Evolutionary conservation across 768 basidiomycete species (phyloP), one percentile per base, ranked within the genome.

Genomic region (Rhodotorula kratochvilovae): DNA sequence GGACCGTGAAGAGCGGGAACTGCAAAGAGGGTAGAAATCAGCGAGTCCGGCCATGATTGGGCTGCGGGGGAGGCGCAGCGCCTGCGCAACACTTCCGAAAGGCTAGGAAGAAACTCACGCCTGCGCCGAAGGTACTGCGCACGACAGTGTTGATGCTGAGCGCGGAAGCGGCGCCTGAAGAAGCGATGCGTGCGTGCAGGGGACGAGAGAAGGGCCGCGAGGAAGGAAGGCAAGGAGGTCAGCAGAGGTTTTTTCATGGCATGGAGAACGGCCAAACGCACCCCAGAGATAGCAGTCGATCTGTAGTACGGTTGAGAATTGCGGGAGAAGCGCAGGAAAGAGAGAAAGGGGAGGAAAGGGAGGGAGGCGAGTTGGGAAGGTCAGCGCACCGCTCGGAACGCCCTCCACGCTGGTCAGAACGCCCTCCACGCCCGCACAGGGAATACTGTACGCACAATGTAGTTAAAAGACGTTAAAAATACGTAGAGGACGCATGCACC

Each of bases 121-220:
- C 48, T 50, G 48, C 48, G 1, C 48, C 29, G 45, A 25, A 19
- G 2, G 73, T 71, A 35, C 68, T 70, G 3, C 79, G 74, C 5
- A 70, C 53, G 53, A 79, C 75, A 2, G 76, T 77, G 69, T 77
- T 78, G 62, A 71, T 68, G 2, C 76, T 65, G 11, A 80, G 66
- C 0, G 78, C 79, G 0, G 67, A 69, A 0, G 78, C 77, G 3
- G 79, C 77, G 54, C 71, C 43, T 36, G 11, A 57, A 2, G 67
- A 25, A 36, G n/a, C 12, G 31, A 19, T 8, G n/a, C n/a, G n/a
- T n/a, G n/a, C n/a, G n/a, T n/a, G n/a, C n/a, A n/a, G n/a, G n/a
- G n/a, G n/a, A n/a, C n/a, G n/a, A n/a, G 21, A 55, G n/a, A 6
- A 5, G 50, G 5, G 21, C 13, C 16, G n/a, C 12, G 53, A 51